Evolutionary conservation across 441 rosid species (phyloP).

Genomic region (Theobroma grandiflorum): DNA sequence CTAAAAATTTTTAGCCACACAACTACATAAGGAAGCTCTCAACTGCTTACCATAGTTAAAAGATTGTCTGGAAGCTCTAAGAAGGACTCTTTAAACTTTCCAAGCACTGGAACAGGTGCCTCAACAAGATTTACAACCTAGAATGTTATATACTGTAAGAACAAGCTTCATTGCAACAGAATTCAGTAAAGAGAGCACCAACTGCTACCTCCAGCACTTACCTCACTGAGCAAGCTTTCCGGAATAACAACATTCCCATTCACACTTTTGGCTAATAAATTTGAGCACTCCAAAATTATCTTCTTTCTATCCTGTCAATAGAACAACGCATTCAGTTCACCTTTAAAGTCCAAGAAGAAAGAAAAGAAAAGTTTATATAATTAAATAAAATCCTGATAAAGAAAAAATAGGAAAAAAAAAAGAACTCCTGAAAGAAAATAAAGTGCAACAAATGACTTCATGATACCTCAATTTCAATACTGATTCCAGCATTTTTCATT

Average conservation of each 20-base stretch:
- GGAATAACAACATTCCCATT: conserved; percentile 62
- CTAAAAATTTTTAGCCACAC: neutral
- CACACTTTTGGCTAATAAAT: conserved; percentile 68
- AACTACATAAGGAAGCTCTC: conserved; percentile 12
- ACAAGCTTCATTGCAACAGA: conserved; percentile 16
- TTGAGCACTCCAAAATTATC: conserved; percentile 69
- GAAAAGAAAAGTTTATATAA: neutral
- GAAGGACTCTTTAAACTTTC: conserved; percentile 85
- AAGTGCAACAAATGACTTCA: conserved; percentile 19
- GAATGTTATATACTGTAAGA: conserved; percentile 32
- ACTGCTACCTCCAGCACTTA: conserved; percentile 32
- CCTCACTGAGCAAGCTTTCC: conserved; percentile 83
- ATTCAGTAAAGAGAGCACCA: conserved; percentile 31
- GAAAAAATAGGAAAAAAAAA: neutral
- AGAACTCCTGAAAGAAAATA: conserved; percentile 14
- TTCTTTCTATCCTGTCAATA: conserved; percentile 69
- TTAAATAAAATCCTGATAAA: conserved; percentile 6
- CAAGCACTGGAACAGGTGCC: conserved; percentile 88
- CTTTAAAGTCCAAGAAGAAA: neutral
- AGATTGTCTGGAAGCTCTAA: conserved; percentile 91
- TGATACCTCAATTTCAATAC: conserved; percentile 79
- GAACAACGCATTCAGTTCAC: conserved; percentile 29
- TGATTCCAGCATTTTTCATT: conserved; percentile 81
- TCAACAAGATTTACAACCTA: conserved; percentile 98
- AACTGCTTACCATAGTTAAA: conserved; percentile 74